Base-by-base conservation (phyloP, 2,329 filamentous ascomycete genomes). In the Malbranchea zuffiana region DNA sequence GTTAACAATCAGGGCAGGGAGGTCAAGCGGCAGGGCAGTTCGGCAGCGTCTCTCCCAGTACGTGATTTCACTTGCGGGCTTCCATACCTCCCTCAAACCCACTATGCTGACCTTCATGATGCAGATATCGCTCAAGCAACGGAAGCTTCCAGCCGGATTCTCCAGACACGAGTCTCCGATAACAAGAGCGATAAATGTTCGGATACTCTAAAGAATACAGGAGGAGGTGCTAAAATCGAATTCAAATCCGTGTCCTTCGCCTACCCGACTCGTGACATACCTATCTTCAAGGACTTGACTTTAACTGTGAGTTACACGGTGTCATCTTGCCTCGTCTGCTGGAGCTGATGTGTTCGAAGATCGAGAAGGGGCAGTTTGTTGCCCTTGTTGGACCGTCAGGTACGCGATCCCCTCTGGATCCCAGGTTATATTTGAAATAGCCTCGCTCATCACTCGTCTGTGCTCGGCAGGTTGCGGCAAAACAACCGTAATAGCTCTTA, bases 1-100 rank as follows among this genome's bases (percentile, higher is more conserved):
- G 19, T 35, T 44, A 35, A 45, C 27, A 32, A 20, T 2, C 3
- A 5, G 12, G 13, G 19, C 18, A 82, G 44, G 78, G 78, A 1
- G 75, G 75, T 5, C 77, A 85, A 54, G 65, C 68, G 0, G 76
- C 78, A 0, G 80, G 78, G 1, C 71, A 79, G 43, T 74, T 77
- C 38, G 74, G 85, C 44, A 73, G 72, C 27, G 80, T 81, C 45
- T 74, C 74, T 0, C 74, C 77, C 5, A 81, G 57, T 47, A 42
- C 32, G 44, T 27, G 13, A 17, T 32, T 20, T 16, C n/a, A 5
- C 16, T 20, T 1, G 5, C 3, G 10, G 31, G 13, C n/a, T n/a
- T n/a, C n/a, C n/a, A n/a, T n/a, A n/a, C n/a, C n/a, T n/a, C n/a
- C n/a, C n/a, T n/a, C n/a, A n/a, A n/a, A n/a, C n/a, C n/a, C n/a